Evolutionary conservation across 805 yeast genomes (phyloP).

Genomic region (Candida mattraensis): DNA sequence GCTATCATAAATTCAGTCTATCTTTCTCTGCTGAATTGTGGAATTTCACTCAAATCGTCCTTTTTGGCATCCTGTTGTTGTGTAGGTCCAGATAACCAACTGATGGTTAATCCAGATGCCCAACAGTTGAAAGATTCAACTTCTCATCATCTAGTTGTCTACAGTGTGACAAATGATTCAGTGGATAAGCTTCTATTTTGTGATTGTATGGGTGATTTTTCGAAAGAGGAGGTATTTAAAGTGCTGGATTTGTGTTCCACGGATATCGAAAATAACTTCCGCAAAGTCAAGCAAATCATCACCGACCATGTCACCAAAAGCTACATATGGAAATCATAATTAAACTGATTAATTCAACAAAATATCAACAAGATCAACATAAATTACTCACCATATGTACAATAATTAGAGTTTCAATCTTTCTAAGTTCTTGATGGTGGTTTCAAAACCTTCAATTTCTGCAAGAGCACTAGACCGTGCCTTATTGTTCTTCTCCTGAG

Average conservation of each 20-base stretch:
- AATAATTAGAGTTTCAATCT: constrained; percentile 62
- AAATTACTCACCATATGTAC: not conserved
- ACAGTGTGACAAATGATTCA: constrained; percentile 49
- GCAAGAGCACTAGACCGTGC: constrained; percentile 73
- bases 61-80: constrained; percentile 54
- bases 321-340: constrained; percentile 50
- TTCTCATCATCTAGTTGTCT: constrained; percentile 69
- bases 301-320: constrained; percentile 49
- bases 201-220: constrained; percentile 74
- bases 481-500: constrained; percentile 70
- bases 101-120: constrained; percentile 46
- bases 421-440: constrained; percentile 82
- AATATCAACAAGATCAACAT: no score
- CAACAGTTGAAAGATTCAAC: constrained; percentile 41
- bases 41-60: constrained; percentile 64
- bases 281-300: constrained; percentile 46
- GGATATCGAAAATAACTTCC: constrained; percentile 46
- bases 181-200: constrained; percentile 59
- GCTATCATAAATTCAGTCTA: constrained; percentile 72
- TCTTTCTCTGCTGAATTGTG: constrained; percentile 79
- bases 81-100: constrained; percentile 23
- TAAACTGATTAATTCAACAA: constrained; percentile 1
- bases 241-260: constrained; percentile 53
- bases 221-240: constrained; percentile 51
- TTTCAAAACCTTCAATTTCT: constrained; percentile 86